Evolutionary conservation across 2,329 filamentous ascomycete genomes (phyloP).

Genomic region (Emmonsiellopsis sp.): DNA sequence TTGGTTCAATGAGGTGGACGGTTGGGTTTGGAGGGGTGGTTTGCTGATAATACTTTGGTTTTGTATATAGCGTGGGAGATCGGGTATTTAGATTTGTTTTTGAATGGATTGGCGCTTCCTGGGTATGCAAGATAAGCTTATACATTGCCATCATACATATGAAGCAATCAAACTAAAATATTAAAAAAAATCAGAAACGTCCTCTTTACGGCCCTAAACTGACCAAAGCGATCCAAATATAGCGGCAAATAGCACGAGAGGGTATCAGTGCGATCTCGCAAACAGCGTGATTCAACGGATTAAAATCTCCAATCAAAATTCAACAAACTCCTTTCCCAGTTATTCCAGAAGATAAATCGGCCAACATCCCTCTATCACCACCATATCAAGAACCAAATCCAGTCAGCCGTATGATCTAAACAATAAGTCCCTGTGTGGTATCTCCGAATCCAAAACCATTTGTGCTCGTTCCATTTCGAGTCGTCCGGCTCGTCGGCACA

Average conservation of each 20-base stretch:
- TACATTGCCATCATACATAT: neutral
- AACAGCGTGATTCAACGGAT: neutral
- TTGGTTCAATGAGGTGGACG: conserved; percentile 50
- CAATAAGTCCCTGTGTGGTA: conserved; percentile 8
- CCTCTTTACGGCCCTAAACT: neutral
- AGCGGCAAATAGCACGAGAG: neutral
- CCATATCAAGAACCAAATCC: neutral
- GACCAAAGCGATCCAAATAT: neutral
- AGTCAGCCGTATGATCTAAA: neutral
- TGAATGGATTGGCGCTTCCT: neutral
- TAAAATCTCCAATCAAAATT: neutral
- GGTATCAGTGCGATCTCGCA: neutral
- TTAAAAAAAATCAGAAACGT: neutral
- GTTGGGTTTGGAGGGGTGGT: conserved; percentile 25
- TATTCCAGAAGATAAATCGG: neutral
- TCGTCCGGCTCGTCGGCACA: conserved; percentile 1
- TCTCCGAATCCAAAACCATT: conserved; percentile 9
- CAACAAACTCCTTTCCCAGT: neutral
- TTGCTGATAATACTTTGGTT: conserved; percentile 15
- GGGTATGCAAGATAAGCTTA: neutral
- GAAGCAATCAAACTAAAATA: neutral
- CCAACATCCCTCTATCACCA: neutral
- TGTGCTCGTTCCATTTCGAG: conserved; percentile 8
- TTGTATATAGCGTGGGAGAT: neutral
- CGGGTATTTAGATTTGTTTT: neutral